phyloP scores from a whole-genome alignment of 1,284 basidiomycete genomes.

The Sparassis latifolia region DNA sequence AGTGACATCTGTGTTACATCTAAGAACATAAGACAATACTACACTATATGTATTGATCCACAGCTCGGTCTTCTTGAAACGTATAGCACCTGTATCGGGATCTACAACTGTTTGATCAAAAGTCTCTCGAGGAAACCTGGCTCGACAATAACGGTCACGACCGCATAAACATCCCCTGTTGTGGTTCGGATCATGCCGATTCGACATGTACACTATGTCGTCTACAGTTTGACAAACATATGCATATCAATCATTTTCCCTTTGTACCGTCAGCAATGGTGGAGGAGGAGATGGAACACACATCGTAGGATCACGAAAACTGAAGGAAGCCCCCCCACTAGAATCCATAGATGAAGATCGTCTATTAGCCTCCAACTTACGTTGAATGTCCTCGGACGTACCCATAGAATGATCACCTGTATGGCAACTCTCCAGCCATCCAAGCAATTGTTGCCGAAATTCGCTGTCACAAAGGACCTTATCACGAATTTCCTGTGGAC shows the following conservation, averaged over 20 bases:
- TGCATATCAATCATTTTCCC: background rate
- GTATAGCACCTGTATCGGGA: conserved; percentile 1
- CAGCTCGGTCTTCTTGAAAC: conserved; percentile 1
- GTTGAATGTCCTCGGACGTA: background rate
- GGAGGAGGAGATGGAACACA: background rate
- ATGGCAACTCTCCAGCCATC: conserved; percentile 13
- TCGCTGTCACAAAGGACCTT: conserved; percentile 1
- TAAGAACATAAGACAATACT: background rate
- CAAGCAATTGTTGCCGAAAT: conserved; percentile 12
- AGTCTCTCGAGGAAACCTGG: background rate
- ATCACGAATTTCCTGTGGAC: background rate
- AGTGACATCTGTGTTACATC: conserved; percentile 10
- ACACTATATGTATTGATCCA: conserved; percentile 9
- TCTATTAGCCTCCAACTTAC: background rate
- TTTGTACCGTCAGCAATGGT: background rate
- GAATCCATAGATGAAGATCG: background rate
- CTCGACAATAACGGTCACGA: background rate
- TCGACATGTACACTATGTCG: background rate
- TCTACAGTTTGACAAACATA: background rate
- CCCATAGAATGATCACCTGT: conserved; percentile 6
- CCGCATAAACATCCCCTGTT: background rate
- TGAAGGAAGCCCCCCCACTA: background rate
- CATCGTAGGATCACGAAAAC: background rate
- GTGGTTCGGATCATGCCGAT: background rate
- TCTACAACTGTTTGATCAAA: background rate